These are phyloP conservation scores for Pythium apleroticum DNA, from an alignment of 352 stramenopile species.

Conservation along the genomic window DNA sequence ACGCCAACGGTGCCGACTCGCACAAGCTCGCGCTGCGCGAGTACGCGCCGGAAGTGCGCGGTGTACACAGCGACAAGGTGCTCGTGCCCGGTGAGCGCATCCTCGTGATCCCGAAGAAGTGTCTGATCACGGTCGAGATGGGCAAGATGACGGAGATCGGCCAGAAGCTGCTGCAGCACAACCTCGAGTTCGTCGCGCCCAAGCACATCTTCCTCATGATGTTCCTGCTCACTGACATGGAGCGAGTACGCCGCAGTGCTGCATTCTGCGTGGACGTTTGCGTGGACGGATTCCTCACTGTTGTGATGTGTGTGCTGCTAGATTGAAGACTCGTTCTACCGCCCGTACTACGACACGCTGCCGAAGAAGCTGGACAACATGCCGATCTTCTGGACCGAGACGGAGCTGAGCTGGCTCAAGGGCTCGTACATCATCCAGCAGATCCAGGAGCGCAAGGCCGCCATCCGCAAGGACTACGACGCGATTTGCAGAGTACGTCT, in stretches of 20 bases:
- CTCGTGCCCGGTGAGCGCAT: constrained; percentile 87
- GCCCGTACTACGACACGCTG: constrained; percentile 98
- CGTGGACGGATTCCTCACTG: background rate
- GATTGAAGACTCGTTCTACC: constrained; percentile 82
- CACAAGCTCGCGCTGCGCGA: constrained; percentile 81
- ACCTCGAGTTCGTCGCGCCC: constrained; percentile 96
- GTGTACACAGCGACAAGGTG: constrained; percentile 89
- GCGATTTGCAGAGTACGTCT: constrained; percentile 86
- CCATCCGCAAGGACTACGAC: constrained; percentile 97
- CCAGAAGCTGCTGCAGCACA: constrained; percentile 89
- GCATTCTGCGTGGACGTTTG: background rate
- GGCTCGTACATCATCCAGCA: constrained; percentile 92
- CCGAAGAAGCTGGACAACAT: constrained; percentile 96
- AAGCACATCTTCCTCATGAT: constrained; percentile 99
- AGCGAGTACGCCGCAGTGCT: constrained; percentile 55
- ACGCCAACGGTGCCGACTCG: constrained; percentile 65
- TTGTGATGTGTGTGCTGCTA: constrained; percentile 19
- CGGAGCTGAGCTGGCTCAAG: constrained; percentile 92
- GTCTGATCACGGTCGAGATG: constrained; percentile 99
- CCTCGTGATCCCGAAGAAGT: constrained; percentile 93
- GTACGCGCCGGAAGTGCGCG: constrained; percentile 92
- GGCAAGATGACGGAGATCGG: constrained; percentile 96
- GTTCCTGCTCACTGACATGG: constrained; percentile 97
- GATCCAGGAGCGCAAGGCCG: constrained; percentile 95
- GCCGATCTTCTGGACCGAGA: constrained; percentile 98